A percentile compares a stretch with the other conserved stretches of the same genome.
Evolutionary conservation across 176 grass and related monocot species (phyloP).

Genomic region (Bothriochloa decipiens): DNA sequence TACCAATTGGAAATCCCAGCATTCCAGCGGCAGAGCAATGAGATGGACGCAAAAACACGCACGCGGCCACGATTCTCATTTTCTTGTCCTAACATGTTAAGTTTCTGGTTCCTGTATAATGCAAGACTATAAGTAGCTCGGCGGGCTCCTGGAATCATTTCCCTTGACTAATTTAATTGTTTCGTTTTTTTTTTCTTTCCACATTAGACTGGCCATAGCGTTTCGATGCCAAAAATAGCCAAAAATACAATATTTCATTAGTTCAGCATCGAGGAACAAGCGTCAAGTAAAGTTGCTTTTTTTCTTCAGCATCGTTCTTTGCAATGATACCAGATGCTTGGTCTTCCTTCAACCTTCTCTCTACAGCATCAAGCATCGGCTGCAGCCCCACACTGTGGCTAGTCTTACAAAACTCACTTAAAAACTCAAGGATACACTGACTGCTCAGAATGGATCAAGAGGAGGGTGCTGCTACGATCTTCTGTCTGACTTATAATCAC

Average conservation of each 20-base stretch:
- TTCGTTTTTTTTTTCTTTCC: neutral
- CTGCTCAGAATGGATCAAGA: neutral
- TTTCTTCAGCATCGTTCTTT: too few species aligned
- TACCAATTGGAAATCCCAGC: neutral
- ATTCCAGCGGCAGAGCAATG: neutral
- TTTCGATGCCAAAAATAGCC: too few species aligned
- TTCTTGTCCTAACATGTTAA: neutral
- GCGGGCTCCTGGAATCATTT: neutral
- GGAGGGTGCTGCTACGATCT: conserved; percentile 44
- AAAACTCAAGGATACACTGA: neutral
- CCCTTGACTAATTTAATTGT: neutral
- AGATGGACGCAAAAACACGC: neutral
- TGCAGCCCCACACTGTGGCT: too few species aligned
- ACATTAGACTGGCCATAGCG: neutral
- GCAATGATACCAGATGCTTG: too few species aligned
- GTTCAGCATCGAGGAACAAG: too few species aligned
- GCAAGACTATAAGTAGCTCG: neutral
- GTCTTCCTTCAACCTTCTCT: too few species aligned
- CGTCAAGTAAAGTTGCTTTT: too few species aligned
- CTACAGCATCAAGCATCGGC: too few species aligned
- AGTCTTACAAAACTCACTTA: conserved; percentile 1
- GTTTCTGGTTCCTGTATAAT: neutral
- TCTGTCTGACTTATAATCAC: conserved; percentile 73
- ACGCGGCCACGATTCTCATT: neutral
- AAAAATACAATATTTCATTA: too few species aligned